Percentiles rank a stretch among this genome's conserved stretches.
These are phyloP conservation scores for Euryodendron excelsum DNA, from an alignment of 148 eudicot genomes.

Conservation along the genomic window DNA sequence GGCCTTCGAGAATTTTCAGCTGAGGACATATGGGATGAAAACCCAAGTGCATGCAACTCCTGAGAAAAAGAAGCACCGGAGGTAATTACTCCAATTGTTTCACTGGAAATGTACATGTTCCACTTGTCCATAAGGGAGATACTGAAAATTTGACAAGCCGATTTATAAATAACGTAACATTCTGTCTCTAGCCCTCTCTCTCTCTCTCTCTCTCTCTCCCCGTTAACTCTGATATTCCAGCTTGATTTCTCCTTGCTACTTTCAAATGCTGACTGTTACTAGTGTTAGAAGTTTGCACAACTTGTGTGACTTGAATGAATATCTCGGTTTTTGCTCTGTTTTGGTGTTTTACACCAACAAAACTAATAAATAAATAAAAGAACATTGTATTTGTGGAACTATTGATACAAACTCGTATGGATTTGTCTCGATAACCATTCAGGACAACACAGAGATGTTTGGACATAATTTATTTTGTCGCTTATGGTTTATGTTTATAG, in stretches of 20 bases:
- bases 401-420: no score
- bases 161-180: background rate
- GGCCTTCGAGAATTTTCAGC: conserved; percentile 76
- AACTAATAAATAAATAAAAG: no score
- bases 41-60: conserved; percentile 89
- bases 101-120: conserved; percentile 7
- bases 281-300: no score
- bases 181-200: no score
- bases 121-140: background rate
- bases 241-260: background rate
- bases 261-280: background rate
- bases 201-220: background rate
- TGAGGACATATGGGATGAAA: conserved; percentile 51
- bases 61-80: conserved; percentile 50
- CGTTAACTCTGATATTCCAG: background rate
- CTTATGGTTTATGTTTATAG: no score
- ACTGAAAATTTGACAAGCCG: background rate
- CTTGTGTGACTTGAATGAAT: no score
- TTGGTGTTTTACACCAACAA: no score
- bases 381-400: no score
- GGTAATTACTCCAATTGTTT: background rate
- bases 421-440: no score
- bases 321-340: no score
- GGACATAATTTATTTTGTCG: no score
- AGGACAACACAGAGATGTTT: no score